These are phyloP conservation scores for Ceratobasidium papillatum DNA, from an alignment of 1,284 basidiomycete genomes.

Conservation along the genomic window DNA sequence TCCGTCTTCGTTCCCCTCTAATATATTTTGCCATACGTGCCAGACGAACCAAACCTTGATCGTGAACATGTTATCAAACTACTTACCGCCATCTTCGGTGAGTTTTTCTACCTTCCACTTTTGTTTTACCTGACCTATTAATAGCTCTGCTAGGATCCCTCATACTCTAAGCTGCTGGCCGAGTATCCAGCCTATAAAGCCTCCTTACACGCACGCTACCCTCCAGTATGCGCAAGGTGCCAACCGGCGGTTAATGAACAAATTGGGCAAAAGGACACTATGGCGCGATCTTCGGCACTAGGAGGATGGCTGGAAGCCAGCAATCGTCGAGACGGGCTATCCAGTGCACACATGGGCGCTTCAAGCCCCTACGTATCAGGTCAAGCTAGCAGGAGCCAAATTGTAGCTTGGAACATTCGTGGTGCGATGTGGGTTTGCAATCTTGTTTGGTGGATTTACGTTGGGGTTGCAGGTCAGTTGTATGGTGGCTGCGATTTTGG, in stretches of 20 bases:
- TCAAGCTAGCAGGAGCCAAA: constrained; percentile 53
- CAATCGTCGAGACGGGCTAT: constrained; percentile 25
- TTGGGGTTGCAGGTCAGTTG: constrained; percentile 59
- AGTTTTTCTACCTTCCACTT: neutral
- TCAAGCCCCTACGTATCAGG: constrained; percentile 45
- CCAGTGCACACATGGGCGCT: constrained; percentile 4
- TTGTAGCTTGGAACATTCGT: constrained; percentile 67
- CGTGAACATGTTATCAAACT: constrained; percentile 85
- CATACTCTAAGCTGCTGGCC: constrained; percentile 68
- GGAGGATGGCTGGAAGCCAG: constrained; percentile 71
- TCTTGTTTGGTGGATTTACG: constrained; percentile 57
- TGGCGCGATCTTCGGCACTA: constrained; percentile 81
- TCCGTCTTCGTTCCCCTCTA: constrained; percentile 61
- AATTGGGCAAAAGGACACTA: constrained; percentile 76
- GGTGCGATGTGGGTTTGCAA: constrained; percentile 68
- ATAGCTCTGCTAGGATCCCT: constrained; percentile 64
- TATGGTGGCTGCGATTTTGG: neutral
- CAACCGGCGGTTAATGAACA: constrained; percentile 81
- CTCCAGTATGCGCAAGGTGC: constrained; percentile 81
- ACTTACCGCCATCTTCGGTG: constrained; percentile 64
- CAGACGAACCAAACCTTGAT: constrained; percentile 90
- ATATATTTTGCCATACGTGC: constrained; percentile 83
- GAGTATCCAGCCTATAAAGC: constrained; percentile 74
- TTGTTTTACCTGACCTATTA: constrained; percentile 16
- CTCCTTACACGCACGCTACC: constrained; percentile 82